Base-by-base conservation (phyloP, 1,139 yeast species). In the Taiozyma sp. region DNA sequence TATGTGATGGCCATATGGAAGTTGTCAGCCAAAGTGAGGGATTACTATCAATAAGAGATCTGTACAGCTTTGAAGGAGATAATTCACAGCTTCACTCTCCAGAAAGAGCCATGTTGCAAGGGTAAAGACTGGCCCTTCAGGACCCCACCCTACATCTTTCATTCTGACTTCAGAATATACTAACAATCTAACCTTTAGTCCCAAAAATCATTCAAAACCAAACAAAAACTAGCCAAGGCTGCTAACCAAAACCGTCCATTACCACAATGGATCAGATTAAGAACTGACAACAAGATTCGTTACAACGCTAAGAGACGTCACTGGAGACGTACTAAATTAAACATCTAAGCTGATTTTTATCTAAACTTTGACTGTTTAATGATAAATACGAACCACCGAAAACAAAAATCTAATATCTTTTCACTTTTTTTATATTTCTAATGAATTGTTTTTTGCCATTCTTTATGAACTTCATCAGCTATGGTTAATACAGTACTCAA, bases 261-360 rank as follows among this genome's bases (percentile, higher is more conserved):
- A 77, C 99, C 99, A 73, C 97, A 93, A 83, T 95, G 98, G 98
- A 83, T 92, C 88, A 90, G 99, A 82, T 86, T 93, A 81, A 93
- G 92, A 87, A 91, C 99, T 76, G 86, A 81, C 79, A 92, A 91
- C 96, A 91, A 85, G 71, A 87, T 93, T 84, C 89, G 93, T 84
- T 93, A 92, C 92, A 93, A 93, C 82, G 96, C 97, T 75, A 93
- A 93, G 92, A 91, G 98, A 89, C 88, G 99, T 86, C 96, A 95
- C 96, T 95, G 99, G 99, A 93, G 97, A 88, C 90, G 99, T 87
- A 93, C 98, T 72, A 95, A 93, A 96, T 86, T 95, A 81, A 84
- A 86, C 87, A 79, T 93, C 85, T 93, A 90, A 89, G 81, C 51
- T 45, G 34, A 28, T 45, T 38, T 32, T 32, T 23, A 9, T 27